These are phyloP conservation scores for Elaeis guineensis DNA, from an alignment of 176 grass and related monocot genomes.

Conservation along the genomic window DNA sequence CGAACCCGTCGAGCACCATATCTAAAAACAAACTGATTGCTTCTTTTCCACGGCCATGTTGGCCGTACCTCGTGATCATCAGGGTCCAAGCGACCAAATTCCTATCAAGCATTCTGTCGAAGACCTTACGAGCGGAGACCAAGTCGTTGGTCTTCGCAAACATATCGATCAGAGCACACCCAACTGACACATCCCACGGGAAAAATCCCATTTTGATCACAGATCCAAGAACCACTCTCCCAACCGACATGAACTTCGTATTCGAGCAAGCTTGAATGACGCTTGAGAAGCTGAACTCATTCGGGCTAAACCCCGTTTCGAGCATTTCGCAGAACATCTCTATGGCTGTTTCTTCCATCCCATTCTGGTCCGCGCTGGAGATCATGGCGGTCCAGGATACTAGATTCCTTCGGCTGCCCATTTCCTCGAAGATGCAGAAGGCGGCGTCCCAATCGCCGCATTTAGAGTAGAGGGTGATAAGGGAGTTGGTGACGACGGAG, in stretches of 20 bases:
- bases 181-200: constrained; percentile 31
- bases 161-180: constrained; percentile 71
- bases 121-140: constrained; percentile 28
- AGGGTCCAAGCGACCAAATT: constrained; percentile 59
- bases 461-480: constrained; percentile 56
- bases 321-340: constrained; percentile 30
- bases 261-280: constrained; percentile 29
- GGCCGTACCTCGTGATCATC: constrained; percentile 59
- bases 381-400: constrained; percentile 66
- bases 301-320: constrained; percentile 25
- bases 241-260: constrained; percentile 11
- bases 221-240: constrained; percentile 19
- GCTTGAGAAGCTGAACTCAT: constrained; percentile 38
- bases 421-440: constrained; percentile 46
- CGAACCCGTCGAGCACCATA: constrained; percentile 47
- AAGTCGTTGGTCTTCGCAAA: constrained; percentile 50
- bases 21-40: constrained; percentile 49
- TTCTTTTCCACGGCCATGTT: constrained; percentile 24
- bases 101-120: constrained; percentile 40
- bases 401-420: constrained; percentile 39
- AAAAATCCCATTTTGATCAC: constrained; percentile 50
- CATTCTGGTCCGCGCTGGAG: constrained; percentile 32
- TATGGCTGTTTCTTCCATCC: constrained; percentile 23
- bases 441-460: constrained; percentile 39
- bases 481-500: constrained; percentile 42